Base-by-base conservation (phyloP, 768 basidiomycete genomes). In the Amanita polypyramis region DNA sequence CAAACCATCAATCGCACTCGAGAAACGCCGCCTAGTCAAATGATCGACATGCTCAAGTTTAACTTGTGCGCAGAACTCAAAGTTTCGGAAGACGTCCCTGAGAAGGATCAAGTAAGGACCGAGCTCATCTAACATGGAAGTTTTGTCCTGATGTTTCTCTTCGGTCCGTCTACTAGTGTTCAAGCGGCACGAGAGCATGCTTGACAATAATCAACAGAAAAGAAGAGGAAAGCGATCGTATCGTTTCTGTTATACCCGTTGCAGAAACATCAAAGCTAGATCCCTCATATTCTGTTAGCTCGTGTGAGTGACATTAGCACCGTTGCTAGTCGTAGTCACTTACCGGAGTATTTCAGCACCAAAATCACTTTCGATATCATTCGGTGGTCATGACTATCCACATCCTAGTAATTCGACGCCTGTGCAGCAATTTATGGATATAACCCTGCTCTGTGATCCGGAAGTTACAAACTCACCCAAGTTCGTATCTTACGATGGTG, bases 191-290 rank as follows among this genome's bases (percentile, higher is more conserved):
- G 41, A 71, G 81, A 56, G 85, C 79, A 42, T 94, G 91, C 64
- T 66, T 90, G 25, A 82, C 77, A 3, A 76, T 74, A 55, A 74
- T 70, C 29, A 89, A 90, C 56, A 55, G 66, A 55, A 88, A 85
- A 62, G 54, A 59, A 1, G 71, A 67, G 17, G 61, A 69, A 34
- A 47, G 66, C 2, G 82, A 86, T 53, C 74, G 86, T 43, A 63
- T 93, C 56, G 68, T 79, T 21, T 69, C 78, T 25, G 85, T 90
- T n/a, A 77, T 93, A 47, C 80, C 87, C n/a, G 56, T 92, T 25
- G 85, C 80, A 7, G 67, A 71, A 52, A 58, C 65, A 4, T 58
- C 62, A 27, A 58, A 58, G 14, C 55, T 72, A 25, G 49, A 68
- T 15, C 58, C 69, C 21, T 55, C 55, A 39, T 62, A 60, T 46